These are phyloP conservation scores for Cymbopogon citratus DNA, from an alignment of 176 grass and related monocot species.

Conservation along the genomic window DNA sequence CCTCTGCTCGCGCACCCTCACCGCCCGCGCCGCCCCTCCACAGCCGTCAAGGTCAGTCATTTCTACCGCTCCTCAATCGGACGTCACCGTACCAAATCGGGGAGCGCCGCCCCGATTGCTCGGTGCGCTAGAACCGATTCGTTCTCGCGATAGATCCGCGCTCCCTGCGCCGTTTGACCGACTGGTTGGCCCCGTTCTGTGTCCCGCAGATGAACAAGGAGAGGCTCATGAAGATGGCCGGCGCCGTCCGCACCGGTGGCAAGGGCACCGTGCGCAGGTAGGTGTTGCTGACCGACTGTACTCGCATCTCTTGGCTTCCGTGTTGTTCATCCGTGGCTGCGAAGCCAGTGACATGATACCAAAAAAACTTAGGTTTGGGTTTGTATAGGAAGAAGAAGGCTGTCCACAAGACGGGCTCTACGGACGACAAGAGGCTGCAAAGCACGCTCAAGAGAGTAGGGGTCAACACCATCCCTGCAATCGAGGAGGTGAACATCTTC, in stretches of 20 bases:
- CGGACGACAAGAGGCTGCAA: slow-evolving; percentile 94
- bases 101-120: not conserved
- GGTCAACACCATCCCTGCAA: slow-evolving; percentile 90
- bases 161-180: not conserved
- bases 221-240: slow-evolving; percentile 88
- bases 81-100: not conserved
- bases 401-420: slow-evolving; percentile 79
- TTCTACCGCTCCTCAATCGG: not conserved
- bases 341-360: not conserved
- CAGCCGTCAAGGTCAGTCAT: slow-evolving; percentile 30
- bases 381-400: slow-evolving; percentile 92
- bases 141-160: not conserved
- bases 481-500: slow-evolving; percentile 99
- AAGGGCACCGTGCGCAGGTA: slow-evolving; percentile 86
- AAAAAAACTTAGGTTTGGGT: not conserved
- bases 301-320: not conserved
- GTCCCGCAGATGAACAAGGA: slow-evolving; percentile 68
- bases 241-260: slow-evolving; percentile 81
- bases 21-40: slow-evolving; percentile 8
- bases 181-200: not conserved
- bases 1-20: not conserved
- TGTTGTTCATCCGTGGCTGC: not conserved
- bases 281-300: not conserved
- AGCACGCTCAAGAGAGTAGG: slow-evolving; percentile 96
- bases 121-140: not conserved